Conservation (phyloP, 2,329 filamentous ascomycete genomes). For the Claviceps fusiformis region DNA sequence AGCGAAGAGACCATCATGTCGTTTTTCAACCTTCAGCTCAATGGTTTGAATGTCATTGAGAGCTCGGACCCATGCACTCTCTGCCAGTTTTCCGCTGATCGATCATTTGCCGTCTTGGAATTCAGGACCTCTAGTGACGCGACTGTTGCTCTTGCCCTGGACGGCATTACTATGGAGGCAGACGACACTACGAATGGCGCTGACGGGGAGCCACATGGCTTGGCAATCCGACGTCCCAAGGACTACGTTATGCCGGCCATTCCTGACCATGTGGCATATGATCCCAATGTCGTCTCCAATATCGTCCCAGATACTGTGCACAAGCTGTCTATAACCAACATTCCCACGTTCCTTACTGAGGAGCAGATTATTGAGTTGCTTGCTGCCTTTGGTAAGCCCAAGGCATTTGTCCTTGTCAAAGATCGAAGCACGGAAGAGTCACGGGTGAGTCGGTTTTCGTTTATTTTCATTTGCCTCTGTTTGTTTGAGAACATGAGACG, state of each 20-base stretch:
- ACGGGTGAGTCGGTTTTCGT: conserved; percentile 38
- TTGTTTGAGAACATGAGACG: conserved; percentile 8
- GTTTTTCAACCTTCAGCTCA: conserved; percentile 95
- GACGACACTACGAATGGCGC: conserved; percentile 44
- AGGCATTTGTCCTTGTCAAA: conserved; percentile 81
- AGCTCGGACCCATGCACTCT: conserved; percentile 72
- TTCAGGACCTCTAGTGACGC: conserved; percentile 81
- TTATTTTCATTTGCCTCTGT: neutral
- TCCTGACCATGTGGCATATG: conserved; percentile 57
- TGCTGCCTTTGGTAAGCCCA: conserved; percentile 81
- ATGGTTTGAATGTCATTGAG: conserved; percentile 86
- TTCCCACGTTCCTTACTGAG: conserved; percentile 76
- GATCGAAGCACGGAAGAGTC: conserved; percentile 77
- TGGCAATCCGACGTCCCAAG: conserved; percentile 77
- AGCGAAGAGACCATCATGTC: conserved; percentile 63
- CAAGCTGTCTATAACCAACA: conserved; percentile 87
- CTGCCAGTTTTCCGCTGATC: conserved; percentile 68
- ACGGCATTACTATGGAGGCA: conserved; percentile 78
- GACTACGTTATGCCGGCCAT: conserved; percentile 90
- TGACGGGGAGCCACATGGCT: conserved; percentile 40
- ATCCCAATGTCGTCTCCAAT: conserved; percentile 64
- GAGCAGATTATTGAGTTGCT: conserved; percentile 86
- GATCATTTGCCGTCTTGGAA: conserved; percentile 73
- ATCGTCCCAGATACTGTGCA: conserved; percentile 83
- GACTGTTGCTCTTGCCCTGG: conserved; percentile 78